Conservation (phyloP, 140 eudicot genomes). For the Bidens hawaiensis region DNA sequence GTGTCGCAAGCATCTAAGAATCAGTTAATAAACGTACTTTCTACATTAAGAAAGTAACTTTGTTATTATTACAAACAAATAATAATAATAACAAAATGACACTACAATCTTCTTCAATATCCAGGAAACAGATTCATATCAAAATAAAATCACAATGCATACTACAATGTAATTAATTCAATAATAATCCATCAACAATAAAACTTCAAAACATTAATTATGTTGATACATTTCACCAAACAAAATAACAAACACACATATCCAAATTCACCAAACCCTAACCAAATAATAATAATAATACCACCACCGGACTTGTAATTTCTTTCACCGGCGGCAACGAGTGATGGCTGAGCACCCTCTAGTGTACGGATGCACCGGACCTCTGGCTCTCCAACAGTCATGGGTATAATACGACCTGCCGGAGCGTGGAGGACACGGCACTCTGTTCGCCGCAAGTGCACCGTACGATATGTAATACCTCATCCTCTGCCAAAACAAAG, state of each 20-base stretch:
- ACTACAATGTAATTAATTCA: neutral
- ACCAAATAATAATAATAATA: no score
- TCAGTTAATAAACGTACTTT: no score
- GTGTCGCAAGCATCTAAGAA: no score
- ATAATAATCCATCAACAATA: neutral
- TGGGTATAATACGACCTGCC: conserved; percentile 75
- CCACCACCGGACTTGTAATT: no score
- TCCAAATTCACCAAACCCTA: no score
- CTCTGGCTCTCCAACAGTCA: conserved; percentile 51
- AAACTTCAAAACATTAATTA: neutral
- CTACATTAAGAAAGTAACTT: no score
- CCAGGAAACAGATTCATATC: neutral
- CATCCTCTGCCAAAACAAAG: conserved; percentile 35
- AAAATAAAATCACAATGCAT: neutral
- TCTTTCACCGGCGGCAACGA: conserved; percentile 54
- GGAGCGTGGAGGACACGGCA: conserved; percentile 76
- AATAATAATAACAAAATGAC: no score
- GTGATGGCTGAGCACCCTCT: conserved; percentile 72
- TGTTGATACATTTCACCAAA: neutral
- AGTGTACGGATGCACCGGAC: conserved; percentile 51
- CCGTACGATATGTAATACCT: conserved; percentile 61
- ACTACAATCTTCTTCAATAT: neutral
- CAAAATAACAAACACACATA: neutral
- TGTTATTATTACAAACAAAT: no score
- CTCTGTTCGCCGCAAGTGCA: conserved; percentile 57